Percentiles rank a stretch among this genome's conserved stretches.
Evolutionary conservation across 2,329 filamentous ascomycete species (phyloP).

Genomic region (Alternaria sp.): DNA sequence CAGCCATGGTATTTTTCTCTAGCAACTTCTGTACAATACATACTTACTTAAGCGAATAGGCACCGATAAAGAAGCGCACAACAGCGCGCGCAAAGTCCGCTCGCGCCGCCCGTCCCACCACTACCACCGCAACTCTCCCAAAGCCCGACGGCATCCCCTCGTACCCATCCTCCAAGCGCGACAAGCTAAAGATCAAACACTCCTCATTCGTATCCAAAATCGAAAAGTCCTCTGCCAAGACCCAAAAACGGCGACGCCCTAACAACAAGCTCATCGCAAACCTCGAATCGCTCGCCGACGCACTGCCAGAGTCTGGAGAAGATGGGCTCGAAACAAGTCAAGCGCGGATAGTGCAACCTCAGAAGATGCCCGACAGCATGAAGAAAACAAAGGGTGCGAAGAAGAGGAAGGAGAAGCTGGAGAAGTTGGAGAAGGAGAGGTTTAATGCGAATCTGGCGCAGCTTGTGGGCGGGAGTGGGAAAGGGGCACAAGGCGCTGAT

Average conservation of each 20-base stretch:
- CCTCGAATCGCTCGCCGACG: constrained; percentile 78
- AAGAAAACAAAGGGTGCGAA: constrained; percentile 68
- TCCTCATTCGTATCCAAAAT: constrained; percentile 79
- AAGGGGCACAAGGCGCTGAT: constrained; percentile 11
- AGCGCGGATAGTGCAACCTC: constrained; percentile 61
- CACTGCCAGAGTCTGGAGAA: constrained; percentile 66
- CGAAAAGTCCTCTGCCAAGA: constrained; percentile 63
- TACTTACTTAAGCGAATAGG: no score
- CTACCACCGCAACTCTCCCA: constrained; percentile 21
- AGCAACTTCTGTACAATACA: fast-evolving
- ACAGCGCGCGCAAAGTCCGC: constrained; percentile 44
- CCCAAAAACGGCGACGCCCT: constrained; percentile 69
- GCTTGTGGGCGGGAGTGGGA: constrained; percentile 56
- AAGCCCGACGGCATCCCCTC: constrained; percentile 43
- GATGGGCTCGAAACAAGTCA: constrained; percentile 50
- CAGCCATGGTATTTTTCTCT: constrained; percentile 14
- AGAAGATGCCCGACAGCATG: constrained; percentile 71
- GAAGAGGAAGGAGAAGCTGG: constrained; percentile 81
- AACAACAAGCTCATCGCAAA: constrained; percentile 79
- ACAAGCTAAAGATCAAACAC: constrained; percentile 84
- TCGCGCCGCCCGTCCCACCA: constrained; percentile 28
- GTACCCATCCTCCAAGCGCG: constrained; percentile 77
- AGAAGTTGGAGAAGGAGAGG: constrained; percentile 79
- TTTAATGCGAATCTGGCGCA: constrained; percentile 85
- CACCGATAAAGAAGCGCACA: constrained; percentile 42